Conservation (phyloP, 257 asterid genomes). For the Capsicum rhomboideum region DNA sequence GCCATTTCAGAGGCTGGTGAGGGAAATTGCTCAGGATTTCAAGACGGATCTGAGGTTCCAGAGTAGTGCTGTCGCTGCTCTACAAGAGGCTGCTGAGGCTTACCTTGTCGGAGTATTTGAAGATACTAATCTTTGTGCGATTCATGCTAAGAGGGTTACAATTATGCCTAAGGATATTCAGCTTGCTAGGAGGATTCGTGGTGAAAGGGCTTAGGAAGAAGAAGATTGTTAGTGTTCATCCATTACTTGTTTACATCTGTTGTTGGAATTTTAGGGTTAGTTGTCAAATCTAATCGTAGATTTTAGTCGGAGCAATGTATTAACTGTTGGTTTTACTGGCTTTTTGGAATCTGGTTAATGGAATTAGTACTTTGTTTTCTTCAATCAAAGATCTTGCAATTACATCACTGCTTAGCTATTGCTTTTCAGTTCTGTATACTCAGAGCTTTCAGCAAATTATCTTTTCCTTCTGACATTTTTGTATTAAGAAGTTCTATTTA, state of each 20-base stretch:
- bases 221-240: not conserved
- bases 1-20: not conserved
- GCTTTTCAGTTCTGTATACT: no score
- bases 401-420: no score
- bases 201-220: not conserved
- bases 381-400: not conserved
- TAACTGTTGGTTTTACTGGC: not conserved
- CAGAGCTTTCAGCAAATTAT: no score
- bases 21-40: not conserved
- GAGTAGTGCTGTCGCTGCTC: not conserved
- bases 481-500: no score
- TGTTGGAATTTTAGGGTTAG: not conserved
- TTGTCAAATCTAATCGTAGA: no score
- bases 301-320: not conserved
- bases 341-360: not conserved
- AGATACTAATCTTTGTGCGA: not conserved
- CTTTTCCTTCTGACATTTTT: no score
- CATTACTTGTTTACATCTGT: not conserved
- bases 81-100: not conserved
- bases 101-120: not conserved
- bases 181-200: not conserved
- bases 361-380: not conserved
- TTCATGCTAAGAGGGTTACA: not conserved
- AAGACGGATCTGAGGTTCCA: not conserved
- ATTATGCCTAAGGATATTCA: not conserved